Evolutionary conservation across 306 rosid genomes (phyloP).

Genomic region (Betula pendula): DNA sequence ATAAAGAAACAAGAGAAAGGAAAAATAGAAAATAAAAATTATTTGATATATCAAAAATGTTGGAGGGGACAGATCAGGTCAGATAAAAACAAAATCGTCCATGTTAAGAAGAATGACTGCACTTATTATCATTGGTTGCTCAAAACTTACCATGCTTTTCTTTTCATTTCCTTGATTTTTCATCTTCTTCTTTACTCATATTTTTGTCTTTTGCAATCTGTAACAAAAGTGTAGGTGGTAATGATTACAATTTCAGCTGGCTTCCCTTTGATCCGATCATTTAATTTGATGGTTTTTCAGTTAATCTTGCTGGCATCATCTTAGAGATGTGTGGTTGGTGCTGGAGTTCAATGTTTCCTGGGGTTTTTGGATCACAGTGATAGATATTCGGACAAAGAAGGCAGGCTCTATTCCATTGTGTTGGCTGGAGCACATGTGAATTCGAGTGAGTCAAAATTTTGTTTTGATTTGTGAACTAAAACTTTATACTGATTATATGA

Average conservation of each 20-base stretch:
- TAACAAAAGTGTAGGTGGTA: background rate
- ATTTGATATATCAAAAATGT: background rate
- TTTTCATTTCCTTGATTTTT: background rate
- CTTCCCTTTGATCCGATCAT: background rate
- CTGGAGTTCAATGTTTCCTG: background rate
- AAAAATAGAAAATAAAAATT: background rate
- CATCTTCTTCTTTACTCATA: background rate
- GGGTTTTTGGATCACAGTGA: background rate
- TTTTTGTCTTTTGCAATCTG: background rate
- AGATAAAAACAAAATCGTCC: background rate
- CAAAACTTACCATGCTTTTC: background rate
- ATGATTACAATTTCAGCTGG: background rate
- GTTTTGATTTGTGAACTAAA: background rate
- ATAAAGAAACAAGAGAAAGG: background rate
- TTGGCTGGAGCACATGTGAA: background rate
- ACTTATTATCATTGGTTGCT: background rate
- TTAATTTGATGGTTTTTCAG: background rate
- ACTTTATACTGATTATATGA: background rate
- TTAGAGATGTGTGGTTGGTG: background rate
- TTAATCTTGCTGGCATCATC: conserved; percentile 10
- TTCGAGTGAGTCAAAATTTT: background rate
- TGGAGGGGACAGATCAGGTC: background rate
- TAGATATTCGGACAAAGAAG: background rate
- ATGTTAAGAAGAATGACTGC: background rate
- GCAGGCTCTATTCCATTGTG: background rate